phyloP scores from a whole-genome alignment of 306 rosid genomes.

The Canavalia gladiata region DNA sequence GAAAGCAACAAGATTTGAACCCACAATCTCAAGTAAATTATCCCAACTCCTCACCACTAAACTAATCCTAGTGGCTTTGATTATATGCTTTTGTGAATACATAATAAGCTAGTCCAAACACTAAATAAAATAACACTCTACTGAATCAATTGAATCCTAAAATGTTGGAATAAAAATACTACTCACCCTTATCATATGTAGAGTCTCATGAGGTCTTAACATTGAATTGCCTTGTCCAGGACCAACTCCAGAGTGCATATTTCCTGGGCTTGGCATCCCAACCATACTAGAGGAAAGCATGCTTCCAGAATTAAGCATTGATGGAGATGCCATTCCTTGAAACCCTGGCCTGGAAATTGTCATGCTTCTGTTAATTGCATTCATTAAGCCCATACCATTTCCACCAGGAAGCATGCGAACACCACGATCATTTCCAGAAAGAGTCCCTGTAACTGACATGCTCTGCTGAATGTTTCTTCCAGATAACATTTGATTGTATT shows the following conservation, averaged over 20 bases:
- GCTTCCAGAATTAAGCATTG: slow-evolving; percentile 73
- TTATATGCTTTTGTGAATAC: not conserved
- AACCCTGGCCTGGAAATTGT: slow-evolving; percentile 76
- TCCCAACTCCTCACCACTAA: no score
- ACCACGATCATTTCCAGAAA: slow-evolving; percentile 74
- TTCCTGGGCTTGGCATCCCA: slow-evolving; percentile 70
- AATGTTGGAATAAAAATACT: slow-evolving; percentile 3
- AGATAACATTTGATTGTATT: slow-evolving; percentile 70
- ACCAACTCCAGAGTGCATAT: slow-evolving; percentile 70
- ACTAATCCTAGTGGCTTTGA: not conserved
- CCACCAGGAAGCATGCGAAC: slow-evolving; percentile 76
- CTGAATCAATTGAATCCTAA: not conserved
- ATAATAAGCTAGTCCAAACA: not conserved
- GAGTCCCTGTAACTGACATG: slow-evolving; percentile 64
- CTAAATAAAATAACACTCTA: slow-evolving; percentile 13
- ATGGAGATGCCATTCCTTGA: slow-evolving; percentile 72
- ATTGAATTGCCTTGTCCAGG: slow-evolving; percentile 76
- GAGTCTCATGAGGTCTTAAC: slow-evolving; percentile 71
- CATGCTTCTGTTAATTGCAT: slow-evolving; percentile 72
- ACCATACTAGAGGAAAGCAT: slow-evolving; percentile 69
- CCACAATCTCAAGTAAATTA: no score
- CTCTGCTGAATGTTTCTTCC: slow-evolving; percentile 69
- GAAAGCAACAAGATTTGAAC: no score
- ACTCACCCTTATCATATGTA: slow-evolving; percentile 83
- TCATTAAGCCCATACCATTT: slow-evolving; percentile 70